Evolutionary conservation across 192 early-diverging fungal species (phyloP).

Genomic region (Mycoemilia scoparia): DNA sequence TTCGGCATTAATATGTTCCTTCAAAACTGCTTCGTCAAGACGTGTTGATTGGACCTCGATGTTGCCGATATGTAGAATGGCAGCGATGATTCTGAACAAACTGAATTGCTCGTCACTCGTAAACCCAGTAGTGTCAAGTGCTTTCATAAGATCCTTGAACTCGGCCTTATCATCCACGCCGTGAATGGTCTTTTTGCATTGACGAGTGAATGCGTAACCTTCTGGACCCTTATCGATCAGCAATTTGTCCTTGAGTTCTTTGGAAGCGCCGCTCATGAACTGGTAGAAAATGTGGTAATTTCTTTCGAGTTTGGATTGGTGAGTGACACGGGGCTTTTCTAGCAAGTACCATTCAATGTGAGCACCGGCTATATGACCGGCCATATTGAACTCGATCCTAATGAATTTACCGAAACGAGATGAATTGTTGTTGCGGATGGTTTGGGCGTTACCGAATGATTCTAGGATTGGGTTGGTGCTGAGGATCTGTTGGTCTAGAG

Average conservation of each 20-base stretch:
- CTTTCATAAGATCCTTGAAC: slow-evolving; percentile 48
- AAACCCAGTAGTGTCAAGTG: slow-evolving; percentile 74
- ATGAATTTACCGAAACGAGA: slow-evolving; percentile 99
- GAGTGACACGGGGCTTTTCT: slow-evolving; percentile 92
- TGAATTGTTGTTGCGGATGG: slow-evolving; percentile 96
- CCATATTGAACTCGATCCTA: slow-evolving; percentile 83
- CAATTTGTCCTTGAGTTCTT: slow-evolving; percentile 52
- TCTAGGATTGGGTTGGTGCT: slow-evolving; percentile 96
- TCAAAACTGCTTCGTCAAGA: slow-evolving; percentile 73
- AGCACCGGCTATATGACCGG: slow-evolving; percentile 77
- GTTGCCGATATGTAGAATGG: slow-evolving; percentile 87
- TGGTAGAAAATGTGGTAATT: slow-evolving; percentile 99
- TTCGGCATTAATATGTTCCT: slow-evolving; percentile 53
- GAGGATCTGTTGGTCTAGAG: slow-evolving; percentile 80
- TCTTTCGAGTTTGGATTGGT: slow-evolving; percentile 77
- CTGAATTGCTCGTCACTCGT: slow-evolving; percentile 54
- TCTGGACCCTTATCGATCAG: slow-evolving; percentile 55
- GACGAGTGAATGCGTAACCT: slow-evolving; percentile 70
- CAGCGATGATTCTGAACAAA: slow-evolving; percentile 66
- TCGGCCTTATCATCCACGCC: slow-evolving; percentile 82
- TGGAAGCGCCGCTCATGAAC: slow-evolving; percentile 68
- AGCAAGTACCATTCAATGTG: slow-evolving; percentile 95
- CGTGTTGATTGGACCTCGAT: slow-evolving; percentile 59
- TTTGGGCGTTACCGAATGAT: slow-evolving; percentile 97
- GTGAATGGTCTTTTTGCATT: slow-evolving; percentile 72